Evolutionary conservation across 768 basidiomycete genomes (phyloP).

Genomic region (Podaxis carcinomalis): DNA sequence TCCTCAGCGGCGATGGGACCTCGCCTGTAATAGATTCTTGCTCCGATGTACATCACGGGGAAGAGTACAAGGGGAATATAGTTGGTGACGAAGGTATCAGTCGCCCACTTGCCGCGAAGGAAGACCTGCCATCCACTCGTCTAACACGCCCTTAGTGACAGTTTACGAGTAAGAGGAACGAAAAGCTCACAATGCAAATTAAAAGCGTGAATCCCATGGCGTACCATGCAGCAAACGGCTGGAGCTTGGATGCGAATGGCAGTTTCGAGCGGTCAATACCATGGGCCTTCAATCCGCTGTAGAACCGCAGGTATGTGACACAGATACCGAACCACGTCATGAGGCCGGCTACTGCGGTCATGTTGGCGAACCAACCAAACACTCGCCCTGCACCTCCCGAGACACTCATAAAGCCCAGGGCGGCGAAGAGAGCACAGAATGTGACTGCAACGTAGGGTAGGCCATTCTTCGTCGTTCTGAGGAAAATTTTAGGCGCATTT

Average conservation of each 20-base stretch:
- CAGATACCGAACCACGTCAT: constrained; percentile 81
- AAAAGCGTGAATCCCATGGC: constrained; percentile 35
- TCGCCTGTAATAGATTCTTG: constrained; percentile 50
- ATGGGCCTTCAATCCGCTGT: constrained; percentile 77
- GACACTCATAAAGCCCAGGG: constrained; percentile 82
- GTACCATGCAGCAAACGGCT: constrained; percentile 75
- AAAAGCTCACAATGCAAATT: constrained; percentile 56
- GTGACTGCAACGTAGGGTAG: constrained; percentile 72
- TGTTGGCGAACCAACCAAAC: constrained; percentile 77
- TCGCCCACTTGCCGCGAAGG: constrained; percentile 39
- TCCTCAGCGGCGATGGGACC: constrained; percentile 47
- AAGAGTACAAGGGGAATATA: constrained; percentile 72
- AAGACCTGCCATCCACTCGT: constrained; percentile 41
- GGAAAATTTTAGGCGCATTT: constrained; percentile 81
- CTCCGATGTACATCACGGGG: constrained; percentile 67
- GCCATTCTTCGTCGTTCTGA: constrained; percentile 62
- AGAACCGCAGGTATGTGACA: constrained; percentile 78
- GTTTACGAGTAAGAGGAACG: not conserved
- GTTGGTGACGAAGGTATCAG: constrained; percentile 75
- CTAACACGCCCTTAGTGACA: constrained; percentile 19
- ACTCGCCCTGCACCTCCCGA: constrained; percentile 62
- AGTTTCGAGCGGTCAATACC: constrained; percentile 67
- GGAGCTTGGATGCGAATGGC: constrained; percentile 64
- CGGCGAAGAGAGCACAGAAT: constrained; percentile 62
- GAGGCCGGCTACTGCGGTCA: constrained; percentile 66